Percentiles rank a stretch among this genome's conserved stretches.
phyloP scores from a whole-genome alignment of 2,329 filamentous ascomycete species.

The Cercospora zeina region DNA sequence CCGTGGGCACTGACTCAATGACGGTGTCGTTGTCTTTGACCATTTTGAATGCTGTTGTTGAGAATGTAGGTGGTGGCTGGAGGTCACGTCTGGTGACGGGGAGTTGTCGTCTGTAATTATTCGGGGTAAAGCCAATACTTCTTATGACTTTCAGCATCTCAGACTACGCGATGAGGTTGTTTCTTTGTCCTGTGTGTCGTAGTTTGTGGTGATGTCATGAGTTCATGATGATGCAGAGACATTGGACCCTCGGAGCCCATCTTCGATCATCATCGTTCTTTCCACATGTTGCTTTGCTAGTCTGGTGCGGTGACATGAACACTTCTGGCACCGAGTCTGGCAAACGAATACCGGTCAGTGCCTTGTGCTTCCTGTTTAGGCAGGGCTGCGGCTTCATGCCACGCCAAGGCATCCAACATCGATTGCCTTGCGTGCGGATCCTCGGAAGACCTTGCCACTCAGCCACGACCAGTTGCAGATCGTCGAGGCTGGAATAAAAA shows the following conservation, averaged over 20 bases:
- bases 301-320: background rate
- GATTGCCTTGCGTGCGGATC: background rate
- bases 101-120: background rate
- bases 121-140: background rate
- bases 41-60: slow-evolving; percentile 43
- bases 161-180: background rate
- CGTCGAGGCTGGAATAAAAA: background rate
- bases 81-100: background rate
- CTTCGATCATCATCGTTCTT: background rate
- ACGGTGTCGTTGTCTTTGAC: slow-evolving; percentile 55
- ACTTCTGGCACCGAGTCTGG: background rate
- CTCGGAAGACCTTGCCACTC: background rate
- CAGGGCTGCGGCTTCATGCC: background rate
- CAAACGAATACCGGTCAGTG: background rate
- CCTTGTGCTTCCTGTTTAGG: background rate
- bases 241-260: background rate
- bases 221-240: background rate
- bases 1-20: slow-evolving; percentile 44
- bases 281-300: background rate
- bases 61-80: background rate
- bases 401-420: background rate
- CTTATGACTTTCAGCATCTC: background rate
- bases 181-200: background rate
- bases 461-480: background rate
- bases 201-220: slow-evolving; percentile 1